phyloP scores from a whole-genome alignment of 257 asterid genomes.

The Lycium barbarum region DNA sequence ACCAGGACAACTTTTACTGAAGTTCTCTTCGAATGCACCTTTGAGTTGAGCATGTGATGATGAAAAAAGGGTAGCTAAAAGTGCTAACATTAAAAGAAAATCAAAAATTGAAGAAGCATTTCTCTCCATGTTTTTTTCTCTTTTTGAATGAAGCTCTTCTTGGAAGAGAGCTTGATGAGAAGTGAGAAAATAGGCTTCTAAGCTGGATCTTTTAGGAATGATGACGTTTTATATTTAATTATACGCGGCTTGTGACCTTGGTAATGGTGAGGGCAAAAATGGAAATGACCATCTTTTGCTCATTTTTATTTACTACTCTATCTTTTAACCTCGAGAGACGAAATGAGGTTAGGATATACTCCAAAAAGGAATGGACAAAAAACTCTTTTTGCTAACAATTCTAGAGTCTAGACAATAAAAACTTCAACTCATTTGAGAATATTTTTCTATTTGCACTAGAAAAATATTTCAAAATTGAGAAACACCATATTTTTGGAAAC shows the following conservation, averaged over 20 bases:
- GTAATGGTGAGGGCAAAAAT: conserved; percentile 22
- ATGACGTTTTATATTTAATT: conserved; percentile 17
- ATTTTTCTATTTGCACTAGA: neutral
- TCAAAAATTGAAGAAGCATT: conserved; percentile 41
- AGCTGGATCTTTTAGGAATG: conserved; percentile 37
- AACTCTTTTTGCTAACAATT: neutral
- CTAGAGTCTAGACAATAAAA: neutral
- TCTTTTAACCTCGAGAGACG: conserved; percentile 18
- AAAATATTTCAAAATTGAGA: neutral
- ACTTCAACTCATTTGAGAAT: neutral
- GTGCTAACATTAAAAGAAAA: conserved; percentile 42
- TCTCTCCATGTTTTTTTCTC: conserved; percentile 46
- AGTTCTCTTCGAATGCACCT: conserved; percentile 61
- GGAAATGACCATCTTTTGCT: conserved; percentile 16
- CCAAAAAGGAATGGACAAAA: neutral
- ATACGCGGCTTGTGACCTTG: conserved; percentile 28
- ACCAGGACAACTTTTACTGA: conserved; percentile 82
- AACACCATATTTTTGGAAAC: neutral
- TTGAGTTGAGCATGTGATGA: conserved; percentile 42
- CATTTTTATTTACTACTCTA: conserved; percentile 13
- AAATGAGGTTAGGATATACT: neutral
- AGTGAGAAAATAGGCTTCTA: conserved; percentile 24
- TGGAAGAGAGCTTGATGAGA: conserved; percentile 9
- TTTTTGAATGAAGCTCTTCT: conserved; percentile 5
- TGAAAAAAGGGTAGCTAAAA: conserved; percentile 35